phyloP scores from a whole-genome alignment of 495 filamentous ascomycete species.

The Penicillium daleae region DNA sequence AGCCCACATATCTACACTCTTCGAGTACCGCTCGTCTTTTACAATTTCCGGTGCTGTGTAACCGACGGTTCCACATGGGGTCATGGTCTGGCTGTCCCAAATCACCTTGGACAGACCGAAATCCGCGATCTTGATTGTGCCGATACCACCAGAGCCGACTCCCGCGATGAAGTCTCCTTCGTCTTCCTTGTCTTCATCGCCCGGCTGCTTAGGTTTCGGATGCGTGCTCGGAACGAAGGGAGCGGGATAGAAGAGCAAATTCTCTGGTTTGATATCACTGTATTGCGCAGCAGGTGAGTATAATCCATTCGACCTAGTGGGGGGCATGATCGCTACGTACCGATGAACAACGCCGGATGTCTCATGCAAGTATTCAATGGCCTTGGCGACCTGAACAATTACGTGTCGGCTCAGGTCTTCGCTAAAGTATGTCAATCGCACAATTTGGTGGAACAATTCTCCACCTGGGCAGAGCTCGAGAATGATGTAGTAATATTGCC shows the following conservation, averaged over 20 bases:
- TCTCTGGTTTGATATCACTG: slow-evolving; percentile 99
- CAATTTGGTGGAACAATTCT: slow-evolving; percentile 98
- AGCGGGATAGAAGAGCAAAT: slow-evolving; percentile 88
- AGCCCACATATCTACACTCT: slow-evolving; percentile 99
- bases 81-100: slow-evolving; percentile 99
- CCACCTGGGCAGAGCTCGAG: slow-evolving; percentile 94
- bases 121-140: slow-evolving; percentile 94
- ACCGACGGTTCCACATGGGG: slow-evolving; percentile 95
- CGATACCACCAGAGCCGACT: slow-evolving; percentile 88
- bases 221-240: slow-evolving; percentile 78
- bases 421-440: slow-evolving; percentile 97
- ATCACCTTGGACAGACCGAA: slow-evolving; percentile 97
- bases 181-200: slow-evolving; percentile 96
- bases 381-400: slow-evolving; percentile 89
- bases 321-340: slow-evolving; percentile 55
- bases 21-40: slow-evolving; percentile 97
- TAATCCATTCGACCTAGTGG: not conserved
- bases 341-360: slow-evolving; percentile 94
- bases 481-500: slow-evolving; percentile 95
- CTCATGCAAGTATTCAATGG: slow-evolving; percentile 92
- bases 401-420: slow-evolving; percentile 94
- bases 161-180: slow-evolving; percentile 92
- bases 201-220: slow-evolving; percentile 75
- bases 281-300: slow-evolving; percentile 2
- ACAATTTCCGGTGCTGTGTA: slow-evolving; percentile 99